Base-by-base conservation (phyloP, 352 stramenopile species). In the Phytophthora pluvialis region DNA sequence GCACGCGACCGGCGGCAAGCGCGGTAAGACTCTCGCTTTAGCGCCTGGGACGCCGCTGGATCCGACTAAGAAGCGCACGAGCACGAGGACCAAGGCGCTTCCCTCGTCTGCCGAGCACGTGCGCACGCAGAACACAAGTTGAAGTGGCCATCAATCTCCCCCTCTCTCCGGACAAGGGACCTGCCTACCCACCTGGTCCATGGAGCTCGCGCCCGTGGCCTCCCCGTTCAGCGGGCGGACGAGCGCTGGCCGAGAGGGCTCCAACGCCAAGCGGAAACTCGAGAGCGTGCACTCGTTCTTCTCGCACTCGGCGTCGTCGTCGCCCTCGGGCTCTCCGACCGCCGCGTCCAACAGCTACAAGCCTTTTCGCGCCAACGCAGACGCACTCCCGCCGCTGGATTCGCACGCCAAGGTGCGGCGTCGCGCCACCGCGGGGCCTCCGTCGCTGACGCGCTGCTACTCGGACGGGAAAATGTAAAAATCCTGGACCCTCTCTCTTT, bases 401-500 rank as follows among this genome's bases (percentile, higher is more conserved):
- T 80, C 74, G 45, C 77, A 89, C 46, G 40, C 72, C 1, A 88
- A 87, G 57, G 68, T 86, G 60, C 81, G 75, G 36, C 74, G 81
- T 49, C 75, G 80, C 21, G 77, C 72, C 33, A 73, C 78, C 0
- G 29, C 53, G 72, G 51, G 58, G 60, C 40, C 62, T 46, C 55
- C 63, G 9, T 52, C 67, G 11, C 76, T 90, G 48, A 90, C 81
- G 53, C 75, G 84, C 44, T 90, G 77, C 28, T 74, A 83, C 59
- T 91, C 81, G 9, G 84, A 91, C 52, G 78, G 81, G 36, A 93
- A 79, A 68, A 93, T 93, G 84, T 93, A 87, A 64, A 38, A 31
- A n/a, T 15, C 10, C 21, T 21, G 21, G 21, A 21, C n/a, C n/a
- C 16, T 54, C 32, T 46, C 11, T 52, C 13, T 46, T 11, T 39